phyloP scores from a whole-genome alignment of 2,329 filamentous ascomycete genomes.

The Fusarium armeniacum region DNA sequence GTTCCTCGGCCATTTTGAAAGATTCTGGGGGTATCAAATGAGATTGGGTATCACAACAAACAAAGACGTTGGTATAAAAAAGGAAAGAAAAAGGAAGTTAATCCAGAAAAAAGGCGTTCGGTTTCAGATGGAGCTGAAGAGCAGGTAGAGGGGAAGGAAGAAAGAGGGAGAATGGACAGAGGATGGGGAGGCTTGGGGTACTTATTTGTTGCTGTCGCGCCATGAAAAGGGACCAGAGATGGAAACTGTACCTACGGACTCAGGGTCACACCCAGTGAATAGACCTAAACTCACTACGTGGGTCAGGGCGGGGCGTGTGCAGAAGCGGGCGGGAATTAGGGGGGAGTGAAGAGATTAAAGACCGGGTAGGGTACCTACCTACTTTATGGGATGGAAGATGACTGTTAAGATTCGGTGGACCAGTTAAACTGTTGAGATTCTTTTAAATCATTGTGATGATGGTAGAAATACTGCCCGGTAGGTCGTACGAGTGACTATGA shows the following conservation, averaged over 20 bases:
- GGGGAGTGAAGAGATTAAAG: conserved; percentile 42
- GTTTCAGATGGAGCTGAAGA: conserved; percentile 52
- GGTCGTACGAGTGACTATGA: background rate
- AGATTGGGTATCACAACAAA: conserved; percentile 67
- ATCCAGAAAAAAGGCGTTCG: conserved; percentile 54
- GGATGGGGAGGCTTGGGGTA: conserved; percentile 57
- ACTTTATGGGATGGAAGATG: conserved; percentile 14
- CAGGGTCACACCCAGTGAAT: conserved; percentile 32
- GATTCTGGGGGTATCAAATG: conserved; percentile 59
- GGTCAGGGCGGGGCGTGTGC: conserved; percentile 38
- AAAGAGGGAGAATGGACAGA: conserved; percentile 48
- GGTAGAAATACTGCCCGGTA: background rate
- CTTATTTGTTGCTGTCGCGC: conserved; percentile 56
- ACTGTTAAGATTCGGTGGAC: conserved; percentile 10
- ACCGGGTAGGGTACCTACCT: conserved; percentile 11
- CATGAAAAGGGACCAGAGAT: conserved; percentile 27
- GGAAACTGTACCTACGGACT: conserved; percentile 6
- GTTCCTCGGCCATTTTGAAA: conserved; percentile 78
- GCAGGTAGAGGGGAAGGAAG: conserved; percentile 54
- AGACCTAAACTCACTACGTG: conserved; percentile 32
- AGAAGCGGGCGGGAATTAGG: conserved; percentile 39
- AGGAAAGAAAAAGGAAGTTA: conserved; percentile 54
- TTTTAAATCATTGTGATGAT: background rate
- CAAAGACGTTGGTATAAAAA: conserved; percentile 60
- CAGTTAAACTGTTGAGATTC: conserved; percentile 3